phyloP scores from a whole-genome alignment of 1,284 basidiomycete genomes.

The Marasmius oreades region DNA sequence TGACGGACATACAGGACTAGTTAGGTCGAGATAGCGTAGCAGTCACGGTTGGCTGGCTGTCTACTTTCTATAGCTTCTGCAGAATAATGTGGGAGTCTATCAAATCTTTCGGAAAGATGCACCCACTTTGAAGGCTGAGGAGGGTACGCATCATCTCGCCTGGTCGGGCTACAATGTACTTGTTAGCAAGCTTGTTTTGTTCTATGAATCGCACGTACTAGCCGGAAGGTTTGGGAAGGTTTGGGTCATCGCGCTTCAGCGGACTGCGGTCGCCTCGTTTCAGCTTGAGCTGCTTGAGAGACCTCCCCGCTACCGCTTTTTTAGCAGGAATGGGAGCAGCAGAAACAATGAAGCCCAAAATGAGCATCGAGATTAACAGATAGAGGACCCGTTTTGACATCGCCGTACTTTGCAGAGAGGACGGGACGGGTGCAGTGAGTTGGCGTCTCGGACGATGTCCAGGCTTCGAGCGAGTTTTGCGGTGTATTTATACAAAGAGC shows the following conservation, averaged over 20 bases:
- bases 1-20: background rate
- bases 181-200: background rate
- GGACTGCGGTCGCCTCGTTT: constrained; percentile 25
- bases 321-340: constrained; percentile 20
- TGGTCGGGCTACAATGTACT: constrained; percentile 1
- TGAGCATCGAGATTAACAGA: constrained; percentile 19
- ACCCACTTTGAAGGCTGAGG: constrained; percentile 19
- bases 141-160: constrained; percentile 15
- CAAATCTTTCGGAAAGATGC: background rate
- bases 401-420: constrained; percentile 6
- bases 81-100: background rate
- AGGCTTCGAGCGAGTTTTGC: background rate
- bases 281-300: constrained; percentile 34
- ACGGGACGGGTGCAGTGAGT: background rate
- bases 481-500: background rate
- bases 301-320: constrained; percentile 15
- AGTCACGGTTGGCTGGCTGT: background rate
- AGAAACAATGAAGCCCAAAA: constrained; percentile 20
- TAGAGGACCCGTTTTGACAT: constrained; percentile 21
- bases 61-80: background rate
- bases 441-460: background rate
- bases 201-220: constrained; percentile 8
- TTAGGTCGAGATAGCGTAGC: background rate
- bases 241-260: constrained; percentile 13
- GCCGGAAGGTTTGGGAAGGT: constrained; percentile 17